phyloP scores from a whole-genome alignment of 2,329 filamentous ascomycete species.

The Huntiella bhutanensis region DNA sequence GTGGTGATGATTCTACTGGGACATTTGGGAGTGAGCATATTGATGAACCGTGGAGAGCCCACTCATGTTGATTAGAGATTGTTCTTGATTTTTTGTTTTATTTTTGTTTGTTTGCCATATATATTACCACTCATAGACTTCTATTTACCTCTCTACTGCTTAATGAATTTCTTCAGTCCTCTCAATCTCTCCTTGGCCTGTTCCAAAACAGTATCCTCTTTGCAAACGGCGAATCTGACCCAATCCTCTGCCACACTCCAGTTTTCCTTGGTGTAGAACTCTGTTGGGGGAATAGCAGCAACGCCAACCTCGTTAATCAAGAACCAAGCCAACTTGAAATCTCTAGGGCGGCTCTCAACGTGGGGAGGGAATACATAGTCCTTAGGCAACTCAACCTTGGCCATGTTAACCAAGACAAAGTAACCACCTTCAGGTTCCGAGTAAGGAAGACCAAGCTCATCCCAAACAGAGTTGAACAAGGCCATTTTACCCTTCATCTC shows the following conservation, averaged over 20 bases:
- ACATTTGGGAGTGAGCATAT: background rate
- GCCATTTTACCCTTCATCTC: conserved; percentile 87
- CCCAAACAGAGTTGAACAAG: conserved; percentile 66
- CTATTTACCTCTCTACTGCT: background rate
- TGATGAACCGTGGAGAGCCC: background rate
- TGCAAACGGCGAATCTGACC: conserved; percentile 89
- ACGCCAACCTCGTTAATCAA: conserved; percentile 91
- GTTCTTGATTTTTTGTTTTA: conserved; percentile 1
- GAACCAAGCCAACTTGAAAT: conserved; percentile 94
- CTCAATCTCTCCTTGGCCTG: conserved; percentile 57
- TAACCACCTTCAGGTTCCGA: conserved; percentile 92
- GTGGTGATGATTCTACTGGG: conserved; percentile 5
- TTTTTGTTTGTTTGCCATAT: background rate
- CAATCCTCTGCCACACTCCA: conserved; percentile 80
- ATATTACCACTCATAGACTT: background rate
- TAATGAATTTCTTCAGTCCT: conserved; percentile 53
- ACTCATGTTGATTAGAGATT: background rate
- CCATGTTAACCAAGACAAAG: conserved; percentile 89
- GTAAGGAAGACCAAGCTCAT: conserved; percentile 59
- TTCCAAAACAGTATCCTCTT: conserved; percentile 71
- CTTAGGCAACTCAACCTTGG: conserved; percentile 63
- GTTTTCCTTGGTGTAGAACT: conserved; percentile 83
- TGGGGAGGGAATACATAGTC: conserved; percentile 80
- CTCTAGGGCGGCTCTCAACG: conserved; percentile 66
- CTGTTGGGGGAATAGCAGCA: conserved; percentile 85